Evolutionary conservation across 305 asterid genomes (phyloP), one percentile per base, ranked within the genome.

Genomic region (Rubia peregrina): DNA sequence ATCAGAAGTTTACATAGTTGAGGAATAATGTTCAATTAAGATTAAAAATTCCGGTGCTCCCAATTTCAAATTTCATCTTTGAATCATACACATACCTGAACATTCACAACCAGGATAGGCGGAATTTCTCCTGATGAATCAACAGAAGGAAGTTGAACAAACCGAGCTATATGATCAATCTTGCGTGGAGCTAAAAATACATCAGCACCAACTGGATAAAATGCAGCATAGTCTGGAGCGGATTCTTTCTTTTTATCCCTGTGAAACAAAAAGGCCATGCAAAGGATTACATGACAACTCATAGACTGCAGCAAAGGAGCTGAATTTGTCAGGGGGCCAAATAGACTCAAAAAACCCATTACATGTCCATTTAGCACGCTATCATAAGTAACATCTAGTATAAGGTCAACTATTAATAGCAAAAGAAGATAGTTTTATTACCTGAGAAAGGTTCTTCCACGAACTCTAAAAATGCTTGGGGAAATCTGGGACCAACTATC

Each of bases 211-310:
- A 91, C 87, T 60, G 98, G 97, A 75, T 84, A 75, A 81, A 83
- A 94, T 63, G 97, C 96, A 67, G 91, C 87, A 81, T 49, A 41
- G 62, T 85, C 81, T 57, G 84, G 73, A 78, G 98, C 90, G 33
- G 67, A 46, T 76, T 88, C 98, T 82, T 94, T 94, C 97, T 87
- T 90, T 80, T 90, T 92, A 83, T 92, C 98, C 86, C 98, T 92
- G 86, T 43, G 67, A 72, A 81, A 78, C 63, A 77, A 81, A 71
- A 53, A 49, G 72, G 69, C 19, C 53, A 36, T 42, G n/a, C 65
- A 55, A 56, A 42, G 60, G 22, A 56, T 55, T 12, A 69, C 21
- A 5, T 51, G 14, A 69, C 64, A 41, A 43, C 13, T 26, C 14
- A 55, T 65, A 36, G 74, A 43, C 38, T 33, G 38, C 60, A 19